phyloP scores from a whole-genome alignment of 2,329 filamentous ascomycete genomes.

The Penicillium sp. region DNA sequence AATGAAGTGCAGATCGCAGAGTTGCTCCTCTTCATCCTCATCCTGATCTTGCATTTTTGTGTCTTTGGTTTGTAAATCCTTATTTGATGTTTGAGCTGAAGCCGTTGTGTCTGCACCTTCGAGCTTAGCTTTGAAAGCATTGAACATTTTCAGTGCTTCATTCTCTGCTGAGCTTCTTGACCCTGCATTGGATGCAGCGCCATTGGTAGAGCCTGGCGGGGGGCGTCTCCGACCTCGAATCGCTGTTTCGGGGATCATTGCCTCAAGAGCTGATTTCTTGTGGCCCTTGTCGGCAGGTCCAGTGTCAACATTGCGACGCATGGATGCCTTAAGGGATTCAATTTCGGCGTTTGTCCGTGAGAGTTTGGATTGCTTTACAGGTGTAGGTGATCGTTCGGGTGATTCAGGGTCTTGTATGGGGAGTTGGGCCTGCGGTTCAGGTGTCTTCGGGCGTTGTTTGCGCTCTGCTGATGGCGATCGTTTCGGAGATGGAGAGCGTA shows the following conservation, averaged over 20 bases:
- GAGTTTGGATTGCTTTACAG: slow-evolving; percentile 35
- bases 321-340: slow-evolving; percentile 47
- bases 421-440: slow-evolving; percentile 45
- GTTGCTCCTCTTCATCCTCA: slow-evolving; percentile 60
- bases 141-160: slow-evolving; percentile 68
- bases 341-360: slow-evolving; percentile 49
- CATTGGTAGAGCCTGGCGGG: slow-evolving; percentile 33
- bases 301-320: slow-evolving; percentile 44
- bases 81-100: slow-evolving; percentile 26
- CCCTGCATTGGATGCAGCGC: slow-evolving; percentile 56
- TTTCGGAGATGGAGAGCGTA: slow-evolving; percentile 34
- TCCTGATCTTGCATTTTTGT: slow-evolving; percentile 9
- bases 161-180: slow-evolving; percentile 57
- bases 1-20: slow-evolving; percentile 96
- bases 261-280: slow-evolving; percentile 49
- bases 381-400: slow-evolving; percentile 36
- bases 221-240: slow-evolving; percentile 48
- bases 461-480: slow-evolving; percentile 25
- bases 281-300: slow-evolving; percentile 32
- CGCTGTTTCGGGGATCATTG: slow-evolving; percentile 49
- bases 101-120: slow-evolving; percentile 46
- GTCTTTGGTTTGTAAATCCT: slow-evolving; percentile 10
- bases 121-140: slow-evolving; percentile 77
- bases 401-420: slow-evolving; percentile 47
- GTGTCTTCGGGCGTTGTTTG: slow-evolving; percentile 37